Conservation (phyloP, 768 basidiomycete species). For the Lactarius sp. region DNA sequence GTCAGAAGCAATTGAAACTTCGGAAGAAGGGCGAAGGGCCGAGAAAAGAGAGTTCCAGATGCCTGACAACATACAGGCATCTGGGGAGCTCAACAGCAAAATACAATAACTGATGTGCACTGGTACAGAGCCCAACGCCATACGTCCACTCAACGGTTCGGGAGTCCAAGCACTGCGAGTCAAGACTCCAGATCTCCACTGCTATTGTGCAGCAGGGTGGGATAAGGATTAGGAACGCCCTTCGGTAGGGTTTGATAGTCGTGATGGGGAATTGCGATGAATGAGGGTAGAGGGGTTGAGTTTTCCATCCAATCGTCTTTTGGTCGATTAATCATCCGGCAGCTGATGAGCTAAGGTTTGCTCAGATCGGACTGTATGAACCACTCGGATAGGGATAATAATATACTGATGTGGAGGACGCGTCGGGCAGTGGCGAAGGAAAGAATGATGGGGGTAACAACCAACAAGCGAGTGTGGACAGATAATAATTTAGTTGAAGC, state of each 20-base stretch:
- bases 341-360: constrained; percentile 2
- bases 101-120: neutral
- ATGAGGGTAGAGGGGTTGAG: neutral
- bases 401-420: neutral
- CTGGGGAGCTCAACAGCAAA: neutral
- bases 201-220: neutral
- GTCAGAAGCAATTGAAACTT: neutral
- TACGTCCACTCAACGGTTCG: neutral
- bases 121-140: neutral
- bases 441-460: neutral
- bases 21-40: neutral
- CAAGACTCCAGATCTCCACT: neutral
- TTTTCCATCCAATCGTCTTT: constrained; percentile 16
- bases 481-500: constrained; percentile 55
- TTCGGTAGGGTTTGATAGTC: neutral
- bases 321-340: constrained; percentile 4
- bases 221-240: neutral
- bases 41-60: neutral
- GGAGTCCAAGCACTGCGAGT: neutral
- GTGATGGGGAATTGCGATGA: neutral
- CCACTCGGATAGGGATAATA: neutral
- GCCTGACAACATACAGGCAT: neutral
- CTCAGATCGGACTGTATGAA: neutral
- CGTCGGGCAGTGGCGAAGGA: neutral
- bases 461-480: neutral